phyloP scores from a whole-genome alignment of 352 stramenopile genomes.

The Pelagophyceae sp. region DNA sequence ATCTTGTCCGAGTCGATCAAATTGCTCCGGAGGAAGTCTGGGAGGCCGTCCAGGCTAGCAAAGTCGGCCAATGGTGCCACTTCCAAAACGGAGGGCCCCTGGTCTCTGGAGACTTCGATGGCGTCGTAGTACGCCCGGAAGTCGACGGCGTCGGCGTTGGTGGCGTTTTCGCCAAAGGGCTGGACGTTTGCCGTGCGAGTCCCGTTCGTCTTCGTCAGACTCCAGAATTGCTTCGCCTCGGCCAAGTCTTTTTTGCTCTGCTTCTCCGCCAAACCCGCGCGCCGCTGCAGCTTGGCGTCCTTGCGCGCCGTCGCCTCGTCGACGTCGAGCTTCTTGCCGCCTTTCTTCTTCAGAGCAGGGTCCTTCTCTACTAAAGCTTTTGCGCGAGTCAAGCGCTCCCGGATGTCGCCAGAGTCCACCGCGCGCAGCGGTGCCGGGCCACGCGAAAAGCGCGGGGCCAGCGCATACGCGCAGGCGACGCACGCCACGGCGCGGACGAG shows the following conservation, averaged over 20 bases:
- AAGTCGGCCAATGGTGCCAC: neutral
- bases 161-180: too few species aligned
- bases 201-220: neutral
- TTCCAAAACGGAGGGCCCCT: neutral
- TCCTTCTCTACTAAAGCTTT: too few species aligned
- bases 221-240: neutral
- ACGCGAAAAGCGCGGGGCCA: too few species aligned
- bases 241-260: neutral
- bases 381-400: too few species aligned
- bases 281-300: neutral
- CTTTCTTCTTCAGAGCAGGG: too few species aligned
- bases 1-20: conserved; percentile 6
- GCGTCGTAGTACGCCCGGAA: neutral
- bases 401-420: too few species aligned
- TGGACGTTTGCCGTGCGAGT: neutral
- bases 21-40: conserved; percentile 14
- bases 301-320: neutral
- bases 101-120: neutral
- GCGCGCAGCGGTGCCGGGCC: too few species aligned
- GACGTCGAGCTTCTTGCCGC: too few species aligned
- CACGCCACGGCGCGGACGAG: too few species aligned
- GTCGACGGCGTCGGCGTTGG: too few species aligned
- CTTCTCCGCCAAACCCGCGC: neutral
- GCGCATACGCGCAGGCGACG: too few species aligned
- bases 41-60: too few species aligned